Evolutionary conservation across 2,329 filamentous ascomycete species (phyloP), one percentile per base, ranked within the genome.

Genomic region (Fusarium sambucinum): DNA sequence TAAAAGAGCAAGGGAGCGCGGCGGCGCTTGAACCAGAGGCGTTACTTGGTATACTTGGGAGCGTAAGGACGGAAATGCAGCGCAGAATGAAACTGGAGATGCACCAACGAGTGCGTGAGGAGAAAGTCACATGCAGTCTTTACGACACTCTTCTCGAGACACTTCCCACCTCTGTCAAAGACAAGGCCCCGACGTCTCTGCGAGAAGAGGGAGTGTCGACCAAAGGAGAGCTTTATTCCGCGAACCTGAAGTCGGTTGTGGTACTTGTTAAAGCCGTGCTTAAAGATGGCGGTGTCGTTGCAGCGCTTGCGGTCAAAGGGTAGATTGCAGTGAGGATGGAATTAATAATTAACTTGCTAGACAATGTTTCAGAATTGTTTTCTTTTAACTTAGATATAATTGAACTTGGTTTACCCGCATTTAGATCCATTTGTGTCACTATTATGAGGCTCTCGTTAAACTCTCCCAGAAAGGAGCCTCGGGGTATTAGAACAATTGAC

Each of bases 71-170:
- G 7, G 47, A 51, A 40, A 51, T 51, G 13, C 23, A 51, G 29
- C 47, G 47, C 13, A 51, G 33, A 4, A 51, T 51, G 33, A 13
- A 51, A 30, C 33, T 51, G 6, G 47, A 51, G 33, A 51, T 51
- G 47, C 47, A 51, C 35, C 47, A 51, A 21, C 47, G 47, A 38
- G 47, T 51, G 33, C 47, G 32, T 16, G 33, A 51, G 47, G 47
- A 51, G 17, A 51, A 37, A 1, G 5, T 38, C 12, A 23, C 47
- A 51, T 51, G 47, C 25, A 17, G 25, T 51, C 47, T 51, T 51
- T 51, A 51, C 32, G 3, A 48, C 35, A 19, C 30, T 10, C 16
- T 25, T 12, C 25, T 8, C 16, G 46, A 48, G 16, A 48, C 8
- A 2, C 30, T 48, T 35, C 30, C 46, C 21, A 11, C 46, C 5